These are phyloP conservation scores for Excoecaria cochinchinensis DNA, from an alignment of 345 rosid genomes.

Conservation along the genomic window DNA sequence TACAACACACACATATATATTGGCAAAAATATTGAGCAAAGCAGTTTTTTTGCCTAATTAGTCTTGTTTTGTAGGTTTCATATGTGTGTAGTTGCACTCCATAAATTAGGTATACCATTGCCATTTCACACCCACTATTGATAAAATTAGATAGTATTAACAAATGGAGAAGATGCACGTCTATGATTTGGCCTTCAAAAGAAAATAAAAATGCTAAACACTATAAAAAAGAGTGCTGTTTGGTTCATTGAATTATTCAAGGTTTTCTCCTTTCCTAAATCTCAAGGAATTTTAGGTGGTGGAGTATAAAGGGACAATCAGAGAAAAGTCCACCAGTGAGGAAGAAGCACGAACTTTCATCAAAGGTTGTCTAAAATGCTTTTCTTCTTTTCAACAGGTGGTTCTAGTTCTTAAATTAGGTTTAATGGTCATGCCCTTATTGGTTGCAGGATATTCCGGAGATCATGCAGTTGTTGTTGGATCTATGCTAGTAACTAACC, in stretches of 20 bases:
- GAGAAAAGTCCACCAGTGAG: conserved; percentile 30
- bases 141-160: not conserved
- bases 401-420: not conserved
- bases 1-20: too few species aligned
- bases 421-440: conserved; percentile 10
- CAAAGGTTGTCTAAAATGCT: conserved; percentile 23
- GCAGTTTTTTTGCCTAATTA: not conserved
- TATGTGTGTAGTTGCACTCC: not conserved
- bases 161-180: not conserved
- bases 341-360: conserved; percentile 34
- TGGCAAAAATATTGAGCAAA: too few species aligned
- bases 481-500: conserved; percentile 31
- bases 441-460: conserved; percentile 28
- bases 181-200: not conserved
- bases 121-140: not conserved
- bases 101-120: not conserved
- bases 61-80: not conserved
- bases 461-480: conserved; percentile 30
- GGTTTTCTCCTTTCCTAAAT: conserved; percentile 26
- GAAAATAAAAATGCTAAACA: conserved; percentile 7
- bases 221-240: conserved; percentile 10
- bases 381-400: not conserved
- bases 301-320: conserved; percentile 26
- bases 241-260: conserved; percentile 12
- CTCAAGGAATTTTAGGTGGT: conserved; percentile 33